These are phyloP conservation scores for Lenwebbia sp. DNA, from an alignment of 345 rosid species.

Conservation along the genomic window DNA sequence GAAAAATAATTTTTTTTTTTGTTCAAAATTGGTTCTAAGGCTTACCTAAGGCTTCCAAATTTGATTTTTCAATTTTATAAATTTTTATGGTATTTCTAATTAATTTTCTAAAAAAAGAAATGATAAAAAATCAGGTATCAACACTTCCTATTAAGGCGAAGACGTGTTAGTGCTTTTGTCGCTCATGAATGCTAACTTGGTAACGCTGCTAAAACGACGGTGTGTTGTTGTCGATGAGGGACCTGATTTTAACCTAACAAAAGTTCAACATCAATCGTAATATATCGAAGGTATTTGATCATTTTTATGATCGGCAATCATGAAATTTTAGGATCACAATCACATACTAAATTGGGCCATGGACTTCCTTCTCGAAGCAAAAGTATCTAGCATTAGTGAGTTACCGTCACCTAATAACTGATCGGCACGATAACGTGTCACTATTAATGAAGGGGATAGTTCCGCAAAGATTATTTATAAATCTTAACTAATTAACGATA, in stretches of 20 bases:
- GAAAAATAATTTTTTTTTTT: too few species aligned
- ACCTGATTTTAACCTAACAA: not conserved
- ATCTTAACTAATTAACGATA: not conserved
- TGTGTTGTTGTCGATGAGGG: too few species aligned
- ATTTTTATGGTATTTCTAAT: too few species aligned
- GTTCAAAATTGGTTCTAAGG: too few species aligned
- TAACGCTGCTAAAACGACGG: too few species aligned
- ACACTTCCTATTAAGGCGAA: too few species aligned
- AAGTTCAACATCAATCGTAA: not conserved
- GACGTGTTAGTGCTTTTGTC: too few species aligned
- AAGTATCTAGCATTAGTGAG: not conserved
- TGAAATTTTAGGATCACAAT: not conserved
- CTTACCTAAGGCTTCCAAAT: too few species aligned
- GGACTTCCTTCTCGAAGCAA: not conserved
- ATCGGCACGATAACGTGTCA: rapidly evolving
- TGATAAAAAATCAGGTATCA: too few species aligned
- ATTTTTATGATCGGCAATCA: not conserved
- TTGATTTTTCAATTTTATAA: too few species aligned
- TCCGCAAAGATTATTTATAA: not conserved
- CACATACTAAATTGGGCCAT: not conserved
- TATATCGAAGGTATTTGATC: not conserved
- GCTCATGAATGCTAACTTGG: too few species aligned
- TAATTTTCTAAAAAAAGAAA: too few species aligned
- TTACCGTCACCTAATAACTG: not conserved
- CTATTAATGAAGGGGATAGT: not conserved